Base-by-base conservation (phyloP, 306 rosid genomes). In the Medicago lupulina region DNA sequence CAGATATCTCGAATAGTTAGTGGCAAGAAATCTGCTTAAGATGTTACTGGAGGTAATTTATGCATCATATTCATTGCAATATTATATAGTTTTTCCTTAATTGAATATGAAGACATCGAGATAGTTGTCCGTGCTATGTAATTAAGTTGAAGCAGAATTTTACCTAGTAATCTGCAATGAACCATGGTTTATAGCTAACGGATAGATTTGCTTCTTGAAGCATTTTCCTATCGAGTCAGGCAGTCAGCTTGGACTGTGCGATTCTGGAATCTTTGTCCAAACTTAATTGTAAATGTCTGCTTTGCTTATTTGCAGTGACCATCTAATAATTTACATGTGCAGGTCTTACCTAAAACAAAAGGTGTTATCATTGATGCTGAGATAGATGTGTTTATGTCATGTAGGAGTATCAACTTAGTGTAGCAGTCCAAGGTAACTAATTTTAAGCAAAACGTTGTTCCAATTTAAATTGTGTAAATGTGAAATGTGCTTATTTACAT, bases 1-100 rank as follows among this genome's bases (percentile, higher is more conserved):
- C 96, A 91, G 85, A 94, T 94, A 83, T 94, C 97, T 67, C 92
- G 94, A 69, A 86, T 94, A 79, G 82, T 94, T 63, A 67, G 86
- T 55, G 97, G 98, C 85, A 93, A 93, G 88, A 93, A 90, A 77
- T 78, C 83, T 57, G 83, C 44, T 70, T 89, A 86, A 91, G 77
- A 76, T 76, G 79, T 70, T 59, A 75, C 38, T 67, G 53, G 80
- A 88, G 92, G 94, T 88, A 88, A 75, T 55, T 81, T 75, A 63
- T 16, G 46, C 50, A 64, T 77, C 58, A 47, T 55, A 34, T 58
- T 39, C 47, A 58, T 71, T 41, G 54, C 40, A 41, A 41, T 60
- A 53, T 6, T 17, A 40, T 75, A 7, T 69, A n/a, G 46, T 40
- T 72, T 43, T 41, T 40, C 19, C n/a, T 53, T 36, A 47, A 40